Conservation (phyloP, 1,139 yeast species). For the Kazachstania sp. region DNA sequence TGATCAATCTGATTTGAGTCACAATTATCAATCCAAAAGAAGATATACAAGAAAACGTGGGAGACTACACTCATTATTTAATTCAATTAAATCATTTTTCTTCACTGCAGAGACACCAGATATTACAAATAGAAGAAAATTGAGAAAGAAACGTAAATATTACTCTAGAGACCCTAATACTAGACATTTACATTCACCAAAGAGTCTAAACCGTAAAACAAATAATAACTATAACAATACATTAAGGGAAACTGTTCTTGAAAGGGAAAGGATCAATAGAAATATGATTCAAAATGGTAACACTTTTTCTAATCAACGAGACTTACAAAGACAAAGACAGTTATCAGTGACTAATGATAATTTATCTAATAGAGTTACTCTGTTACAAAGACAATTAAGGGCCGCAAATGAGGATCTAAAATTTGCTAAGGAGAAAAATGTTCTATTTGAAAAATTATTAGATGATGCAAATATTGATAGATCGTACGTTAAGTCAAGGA, state of each 20-base stretch:
- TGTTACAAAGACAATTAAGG: constrained; percentile 46
- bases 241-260: constrained; percentile 2
- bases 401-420: constrained; percentile 58
- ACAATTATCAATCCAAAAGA: not conserved
- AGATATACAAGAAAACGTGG: not conserved
- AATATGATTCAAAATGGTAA: not conserved
- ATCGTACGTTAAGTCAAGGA: constrained; percentile 27
- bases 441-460: constrained; percentile 23
- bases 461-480: constrained; percentile 30
- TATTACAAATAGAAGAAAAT: not conserved
- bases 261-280: constrained; percentile 4
- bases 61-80: not conserved
- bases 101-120: not conserved
- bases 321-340: not conserved
- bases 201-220: not conserved
- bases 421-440: constrained; percentile 30
- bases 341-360: not conserved
- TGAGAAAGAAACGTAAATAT: constrained; percentile 1
- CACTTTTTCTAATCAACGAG: not conserved
- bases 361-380: constrained; percentile 35
- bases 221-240: not conserved
- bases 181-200: not conserved
- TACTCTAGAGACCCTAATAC: not conserved
- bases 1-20: not conserved
- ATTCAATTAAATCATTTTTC: constrained; percentile 4